A percentile compares a stretch with the other conserved stretches of the same genome.
phyloP scores from a whole-genome alignment of 306 rosid genomes.

The Herpetospermum pedunculosum region DNA sequence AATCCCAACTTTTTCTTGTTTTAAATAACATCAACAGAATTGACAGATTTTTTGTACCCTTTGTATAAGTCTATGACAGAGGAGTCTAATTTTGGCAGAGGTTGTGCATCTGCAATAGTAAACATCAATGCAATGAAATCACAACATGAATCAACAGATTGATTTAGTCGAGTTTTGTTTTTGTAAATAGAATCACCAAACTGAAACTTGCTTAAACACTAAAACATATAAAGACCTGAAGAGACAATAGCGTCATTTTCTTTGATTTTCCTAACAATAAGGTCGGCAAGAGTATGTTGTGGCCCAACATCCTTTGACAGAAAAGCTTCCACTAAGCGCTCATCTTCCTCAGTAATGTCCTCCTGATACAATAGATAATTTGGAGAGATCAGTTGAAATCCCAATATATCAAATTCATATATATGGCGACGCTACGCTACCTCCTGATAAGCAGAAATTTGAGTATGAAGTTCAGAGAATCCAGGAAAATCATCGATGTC shows the following conservation, averaged over 20 bases:
- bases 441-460: conserved; percentile 30
- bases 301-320: conserved; percentile 27
- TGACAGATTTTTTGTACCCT: conserved; percentile 34
- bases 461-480: conserved; percentile 47
- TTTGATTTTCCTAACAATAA: conserved; percentile 58
- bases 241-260: conserved; percentile 39
- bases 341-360: conserved; percentile 63
- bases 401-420: not conserved
- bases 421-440: conserved; percentile 10
- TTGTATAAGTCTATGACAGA: conserved; percentile 56
- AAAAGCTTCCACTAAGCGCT: conserved; percentile 50
- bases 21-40: not conserved
- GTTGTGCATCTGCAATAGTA: conserved; percentile 44
- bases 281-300: conserved; percentile 53
- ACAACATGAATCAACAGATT: not conserved
- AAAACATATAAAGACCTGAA: conserved; percentile 31
- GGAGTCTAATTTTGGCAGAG: conserved; percentile 55
- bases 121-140: conserved; percentile 4
- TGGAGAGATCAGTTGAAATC: not conserved
- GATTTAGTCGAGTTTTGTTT: too few relatives aligned
- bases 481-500: conserved; percentile 50
- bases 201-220: not conserved
- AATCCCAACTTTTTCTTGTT: not conserved
- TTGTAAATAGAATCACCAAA: not conserved
- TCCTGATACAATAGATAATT: conserved; percentile 19